phyloP scores from a whole-genome alignment of 352 stramenopile genomes.

The Globisporangium orthogonon region DNA sequence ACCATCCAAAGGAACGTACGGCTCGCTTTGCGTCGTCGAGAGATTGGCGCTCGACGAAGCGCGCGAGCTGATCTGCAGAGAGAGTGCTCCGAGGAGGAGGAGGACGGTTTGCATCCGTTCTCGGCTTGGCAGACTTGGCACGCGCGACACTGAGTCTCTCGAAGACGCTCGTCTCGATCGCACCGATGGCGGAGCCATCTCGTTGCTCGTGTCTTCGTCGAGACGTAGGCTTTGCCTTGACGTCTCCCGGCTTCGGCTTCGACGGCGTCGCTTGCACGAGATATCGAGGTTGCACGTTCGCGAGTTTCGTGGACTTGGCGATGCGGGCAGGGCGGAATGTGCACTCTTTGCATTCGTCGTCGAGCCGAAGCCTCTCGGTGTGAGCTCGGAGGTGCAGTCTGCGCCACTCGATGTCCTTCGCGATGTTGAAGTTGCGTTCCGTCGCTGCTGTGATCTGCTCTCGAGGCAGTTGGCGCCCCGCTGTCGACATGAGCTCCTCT shows the following conservation, averaged over 20 bases:
- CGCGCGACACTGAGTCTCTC: constrained; percentile 16
- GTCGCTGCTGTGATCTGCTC: constrained; percentile 19
- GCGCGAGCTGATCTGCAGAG: constrained; percentile 9
- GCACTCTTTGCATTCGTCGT: constrained; percentile 22
- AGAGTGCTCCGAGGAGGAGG: neutral
- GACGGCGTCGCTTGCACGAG: neutral
- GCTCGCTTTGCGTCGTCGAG: constrained; percentile 5
- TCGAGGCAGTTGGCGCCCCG: constrained; percentile 14
- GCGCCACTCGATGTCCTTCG: constrained; percentile 26
- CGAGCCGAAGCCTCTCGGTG: constrained; percentile 18
- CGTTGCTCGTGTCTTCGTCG: neutral
- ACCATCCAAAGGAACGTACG: neutral
- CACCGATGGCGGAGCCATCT: neutral
- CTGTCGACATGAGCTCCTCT: constrained; percentile 12
- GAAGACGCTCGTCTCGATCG: constrained; percentile 16
- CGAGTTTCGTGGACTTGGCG: constrained; percentile 1
- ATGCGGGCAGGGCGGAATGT: constrained; percentile 28
- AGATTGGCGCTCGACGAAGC: constrained; percentile 20
- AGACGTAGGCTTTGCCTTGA: neutral
- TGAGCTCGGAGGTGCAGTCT: constrained; percentile 20
- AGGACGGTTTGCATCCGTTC: constrained; percentile 5
- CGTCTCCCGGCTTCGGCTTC: neutral
- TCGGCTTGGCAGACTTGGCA: neutral
- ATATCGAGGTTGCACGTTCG: constrained; percentile 9
- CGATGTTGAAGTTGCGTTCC: constrained; percentile 31